Base-by-base conservation (phyloP, 2,329 filamentous ascomycete genomes). In the Orbilia javanica region DNA sequence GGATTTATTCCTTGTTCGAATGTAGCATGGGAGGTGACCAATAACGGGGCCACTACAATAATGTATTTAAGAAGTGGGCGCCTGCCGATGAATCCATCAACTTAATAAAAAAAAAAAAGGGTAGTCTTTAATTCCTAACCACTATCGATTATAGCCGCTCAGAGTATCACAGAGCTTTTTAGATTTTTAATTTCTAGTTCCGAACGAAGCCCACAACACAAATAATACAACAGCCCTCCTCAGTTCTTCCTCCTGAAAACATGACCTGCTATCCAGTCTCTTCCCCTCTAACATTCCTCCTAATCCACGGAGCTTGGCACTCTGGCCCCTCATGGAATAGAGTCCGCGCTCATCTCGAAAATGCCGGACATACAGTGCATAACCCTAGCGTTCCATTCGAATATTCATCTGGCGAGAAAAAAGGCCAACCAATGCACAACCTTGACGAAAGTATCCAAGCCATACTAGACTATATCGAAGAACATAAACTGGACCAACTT, bases 281-380 rank as follows among this genome's bases (percentile, higher is more conserved):
- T 0, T 50, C 60, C 0, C 60, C 66, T 8, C 62, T 77, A 15
- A 77, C 73, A 8, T 77, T 77, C 27, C 27, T 77, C 1, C 42
- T 77, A 10, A 71, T 77, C 39, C 73, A 77, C 34, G 73, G 73
- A 4, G 57, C 73, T 5, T 77, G 73, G 73, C 73, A 77, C 22
- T n/a, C 7, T 4, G 73, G 73, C 3, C 5, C 50, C 5, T 66
- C 48, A n/a, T 77, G 73, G 73, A 36, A 67, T n/a, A n/a, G 2
- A 4, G 73, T 77, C 1, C 57, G 60, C n/a, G 42, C 50, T 5
- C 20, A 60, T 22, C 73, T 77, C 13, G 66, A 77, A 29, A 34
- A 36, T 36, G 73, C 66, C n/a, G 73, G 73, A 3, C 73, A 77
- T 31, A 77, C 39, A 22, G 73, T 77, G 6, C 73, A 77, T 18